Evolutionary conservation across 345 rosid species (phyloP).

Genomic region (Adansonia digitata): DNA sequence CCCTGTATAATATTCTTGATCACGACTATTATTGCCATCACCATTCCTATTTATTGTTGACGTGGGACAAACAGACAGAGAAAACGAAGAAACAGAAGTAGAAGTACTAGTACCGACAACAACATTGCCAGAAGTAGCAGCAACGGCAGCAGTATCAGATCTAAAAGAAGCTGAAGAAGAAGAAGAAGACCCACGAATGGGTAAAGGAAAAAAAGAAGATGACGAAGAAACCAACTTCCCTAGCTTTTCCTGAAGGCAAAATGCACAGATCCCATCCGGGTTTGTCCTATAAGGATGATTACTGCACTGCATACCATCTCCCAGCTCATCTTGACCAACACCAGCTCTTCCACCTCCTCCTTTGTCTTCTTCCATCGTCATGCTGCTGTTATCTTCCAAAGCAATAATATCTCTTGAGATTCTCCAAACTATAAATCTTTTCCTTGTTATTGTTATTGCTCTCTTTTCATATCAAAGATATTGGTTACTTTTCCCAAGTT

Average conservation of each 20-base stretch:
- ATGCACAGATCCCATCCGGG: constrained; percentile 97
- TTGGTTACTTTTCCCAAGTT: too few species aligned
- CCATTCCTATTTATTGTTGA: constrained; percentile 15
- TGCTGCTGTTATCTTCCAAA: too few species aligned
- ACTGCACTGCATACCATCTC: constrained; percentile 74
- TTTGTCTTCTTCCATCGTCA: too few species aligned
- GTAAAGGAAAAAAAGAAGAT: constrained; percentile 62
- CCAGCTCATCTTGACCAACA: constrained; percentile 50
- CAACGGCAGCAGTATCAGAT: constrained; percentile 45
- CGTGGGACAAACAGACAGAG: constrained; percentile 34
- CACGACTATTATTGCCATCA: too few species aligned
- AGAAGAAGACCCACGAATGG: constrained; percentile 33
- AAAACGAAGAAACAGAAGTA: too few species aligned
- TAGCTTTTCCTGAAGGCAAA: constrained; percentile 94
- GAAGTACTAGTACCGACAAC: constrained; percentile 27
- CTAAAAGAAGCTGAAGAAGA: constrained; percentile 71
- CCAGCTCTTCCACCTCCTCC: constrained; percentile 33
- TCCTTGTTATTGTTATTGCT: too few species aligned
- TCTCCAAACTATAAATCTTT: too few species aligned
- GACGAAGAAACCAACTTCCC: constrained; percentile 94
- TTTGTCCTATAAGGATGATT: constrained; percentile 57
- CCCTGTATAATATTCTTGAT: constrained; percentile 30
- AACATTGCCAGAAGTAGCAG: neutral
- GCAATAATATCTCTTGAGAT: too few species aligned
- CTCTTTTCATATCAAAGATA: too few species aligned